These are phyloP conservation scores for Neospermospora avenae DNA, from an alignment of 2,329 filamentous ascomycete species.

Conservation along the genomic window DNA sequence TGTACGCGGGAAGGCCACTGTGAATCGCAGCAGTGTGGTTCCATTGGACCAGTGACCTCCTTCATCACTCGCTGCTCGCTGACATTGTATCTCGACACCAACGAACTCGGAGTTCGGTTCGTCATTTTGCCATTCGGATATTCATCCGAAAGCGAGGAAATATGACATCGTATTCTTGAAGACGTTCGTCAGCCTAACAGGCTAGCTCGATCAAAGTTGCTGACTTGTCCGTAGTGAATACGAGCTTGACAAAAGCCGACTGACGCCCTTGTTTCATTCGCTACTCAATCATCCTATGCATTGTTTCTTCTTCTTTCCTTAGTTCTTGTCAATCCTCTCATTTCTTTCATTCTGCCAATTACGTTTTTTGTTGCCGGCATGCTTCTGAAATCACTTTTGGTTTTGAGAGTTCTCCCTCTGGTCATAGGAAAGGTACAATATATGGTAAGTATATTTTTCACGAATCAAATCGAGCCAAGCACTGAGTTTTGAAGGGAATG, in stretches of 20 bases:
- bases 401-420: conserved; percentile 10
- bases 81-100: not conserved
- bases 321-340: conserved; percentile 1
- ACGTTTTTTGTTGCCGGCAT: conserved; percentile 17
- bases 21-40: too few relatives aligned
- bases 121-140: not conserved
- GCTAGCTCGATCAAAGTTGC: not conserved
- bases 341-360: conserved; percentile 8
- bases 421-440: conserved; percentile 24
- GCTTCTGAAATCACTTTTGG: conserved; percentile 17
- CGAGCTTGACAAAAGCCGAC: not conserved
- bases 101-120: not conserved
- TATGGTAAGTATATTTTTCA: conserved; percentile 13
- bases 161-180: too few relatives aligned
- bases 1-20: too few relatives aligned
- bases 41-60: too few relatives aligned
- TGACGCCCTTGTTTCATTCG: too few relatives aligned
- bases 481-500: conserved; percentile 18
- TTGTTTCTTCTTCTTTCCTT: too few relatives aligned
- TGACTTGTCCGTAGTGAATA: not conserved
- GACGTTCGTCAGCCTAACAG: conserved; percentile 2
- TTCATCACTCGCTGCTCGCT: not conserved
- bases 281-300: too few relatives aligned
- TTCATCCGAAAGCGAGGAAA: conserved; percentile 11
- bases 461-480: not conserved